Conservation (phyloP, 345 rosid species). For the Garcia nutans region DNA sequence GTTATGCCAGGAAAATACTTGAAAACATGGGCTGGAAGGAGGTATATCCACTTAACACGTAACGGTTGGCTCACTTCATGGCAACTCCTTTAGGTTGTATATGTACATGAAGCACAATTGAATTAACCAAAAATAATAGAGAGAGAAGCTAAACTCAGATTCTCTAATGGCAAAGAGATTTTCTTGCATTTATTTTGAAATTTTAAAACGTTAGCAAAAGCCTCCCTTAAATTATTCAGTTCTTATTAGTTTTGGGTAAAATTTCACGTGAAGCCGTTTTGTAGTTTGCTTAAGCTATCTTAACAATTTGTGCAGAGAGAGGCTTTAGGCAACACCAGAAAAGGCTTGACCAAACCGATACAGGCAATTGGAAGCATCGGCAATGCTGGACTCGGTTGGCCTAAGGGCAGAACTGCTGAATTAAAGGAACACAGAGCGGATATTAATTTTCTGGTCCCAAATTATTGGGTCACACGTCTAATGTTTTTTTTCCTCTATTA, state of each 20-base stretch:
- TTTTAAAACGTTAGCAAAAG: not conserved
- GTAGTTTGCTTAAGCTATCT: not conserved
- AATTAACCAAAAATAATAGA: not conserved
- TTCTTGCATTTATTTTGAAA: not conserved
- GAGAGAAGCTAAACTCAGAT: not conserved
- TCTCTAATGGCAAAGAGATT: too few relatives aligned
- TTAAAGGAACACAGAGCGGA: not conserved
- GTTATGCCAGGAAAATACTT: conserved; percentile 75
- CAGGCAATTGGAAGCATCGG: conserved; percentile 70
- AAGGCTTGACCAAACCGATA: conserved; percentile 69
- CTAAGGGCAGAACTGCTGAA: conserved; percentile 36
- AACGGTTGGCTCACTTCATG: not conserved
- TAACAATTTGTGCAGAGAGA: conserved; percentile 54
- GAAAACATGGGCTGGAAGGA: conserved; percentile 92
- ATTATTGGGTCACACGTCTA: too few relatives aligned
- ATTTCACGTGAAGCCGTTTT: not conserved
- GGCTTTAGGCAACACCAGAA: conserved; percentile 54
- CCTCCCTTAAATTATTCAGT: too few relatives aligned
- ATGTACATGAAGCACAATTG: not conserved
- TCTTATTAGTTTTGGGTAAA: not conserved
- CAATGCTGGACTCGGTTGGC: conserved; percentile 75
- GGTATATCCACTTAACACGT: conserved; percentile 30
- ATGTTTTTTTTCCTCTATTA: too few relatives aligned
- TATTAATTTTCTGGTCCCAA: too few relatives aligned
- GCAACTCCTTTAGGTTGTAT: not conserved